Evolutionary conservation across 2,329 filamentous ascomycete genomes (phyloP).

Genomic region (Diaporthe nobilis): DNA sequence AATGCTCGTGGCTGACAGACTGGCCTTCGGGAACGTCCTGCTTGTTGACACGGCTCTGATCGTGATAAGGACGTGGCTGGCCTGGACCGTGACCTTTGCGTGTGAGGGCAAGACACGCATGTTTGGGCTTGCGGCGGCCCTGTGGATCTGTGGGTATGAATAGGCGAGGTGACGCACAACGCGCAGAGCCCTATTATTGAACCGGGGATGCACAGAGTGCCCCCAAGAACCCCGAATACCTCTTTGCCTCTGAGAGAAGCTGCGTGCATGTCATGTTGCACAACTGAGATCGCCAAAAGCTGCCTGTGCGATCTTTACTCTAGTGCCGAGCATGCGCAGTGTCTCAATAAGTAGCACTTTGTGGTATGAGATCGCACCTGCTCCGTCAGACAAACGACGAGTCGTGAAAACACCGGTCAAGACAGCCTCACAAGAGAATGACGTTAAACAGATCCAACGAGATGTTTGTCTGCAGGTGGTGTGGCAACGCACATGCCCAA

Average conservation of each 20-base stretch:
- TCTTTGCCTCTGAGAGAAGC: not conserved
- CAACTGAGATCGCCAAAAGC: constrained; percentile 33
- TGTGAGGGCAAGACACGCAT: constrained; percentile 33
- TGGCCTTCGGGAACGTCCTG: constrained; percentile 54
- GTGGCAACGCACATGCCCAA: constrained; percentile 33
- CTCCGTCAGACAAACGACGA: constrained; percentile 8
- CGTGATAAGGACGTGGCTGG: constrained; percentile 50
- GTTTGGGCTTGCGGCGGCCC: constrained; percentile 27
- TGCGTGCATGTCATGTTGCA: constrained; percentile 17
- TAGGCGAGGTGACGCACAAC: constrained; percentile 20
- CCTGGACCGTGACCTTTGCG: constrained; percentile 48
- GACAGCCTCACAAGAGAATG: constrained; percentile 8
- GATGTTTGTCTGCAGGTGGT: not conserved
- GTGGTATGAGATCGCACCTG: not conserved
- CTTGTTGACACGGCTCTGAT: constrained; percentile 53
- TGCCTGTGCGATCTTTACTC: constrained; percentile 26
- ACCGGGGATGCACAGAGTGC: not conserved
- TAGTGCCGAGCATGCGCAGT: not conserved
- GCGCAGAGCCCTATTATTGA: not conserved
- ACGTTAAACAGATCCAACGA: constrained; percentile 20
- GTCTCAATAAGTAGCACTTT: constrained; percentile 16
- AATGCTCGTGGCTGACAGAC: constrained; percentile 60
- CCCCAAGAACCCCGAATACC: not conserved
- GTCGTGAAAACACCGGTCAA: constrained; percentile 12
- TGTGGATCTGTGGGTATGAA: constrained; percentile 10